Evolutionary conservation across 768 basidiomycete genomes (phyloP).

Genomic region (Collybia sordida): DNA sequence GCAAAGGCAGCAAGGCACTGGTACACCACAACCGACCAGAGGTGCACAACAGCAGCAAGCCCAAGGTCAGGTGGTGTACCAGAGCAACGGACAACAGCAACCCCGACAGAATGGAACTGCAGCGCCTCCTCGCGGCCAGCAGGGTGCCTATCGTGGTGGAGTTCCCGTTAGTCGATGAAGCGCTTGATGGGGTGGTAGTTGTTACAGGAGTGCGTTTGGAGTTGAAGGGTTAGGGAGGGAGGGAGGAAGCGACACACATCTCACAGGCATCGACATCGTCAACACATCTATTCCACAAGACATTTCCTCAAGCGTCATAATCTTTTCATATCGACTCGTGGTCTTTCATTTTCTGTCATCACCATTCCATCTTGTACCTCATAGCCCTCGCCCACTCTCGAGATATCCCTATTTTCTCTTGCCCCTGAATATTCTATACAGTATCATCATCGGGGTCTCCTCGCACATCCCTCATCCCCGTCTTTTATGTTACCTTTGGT

Average conservation of each 20-base stretch:
- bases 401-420: slow-evolving; percentile 2
- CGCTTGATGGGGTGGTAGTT: background rate
- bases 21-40: slow-evolving; percentile 18
- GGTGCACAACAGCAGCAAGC: slow-evolving; percentile 25
- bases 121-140: slow-evolving; percentile 22
- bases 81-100: slow-evolving; percentile 34
- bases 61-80: slow-evolving; percentile 30
- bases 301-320: slow-evolving; percentile 8
- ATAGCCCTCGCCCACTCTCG: background rate
- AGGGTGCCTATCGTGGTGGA: slow-evolving; percentile 35
- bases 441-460: slow-evolving; percentile 12
- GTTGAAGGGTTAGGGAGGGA: slow-evolving; percentile 1
- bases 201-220: background rate
- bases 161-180: slow-evolving; percentile 35
- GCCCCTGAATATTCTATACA: slow-evolving; percentile 11
- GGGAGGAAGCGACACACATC: slow-evolving; percentile 10
- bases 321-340: slow-evolving; percentile 1
- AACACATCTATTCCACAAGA: slow-evolving; percentile 6
- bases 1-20: slow-evolving; percentile 22
- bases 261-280: slow-evolving; percentile 8
- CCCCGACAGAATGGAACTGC: slow-evolving; percentile 21
- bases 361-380: slow-evolving; percentile 16
- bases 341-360: slow-evolving; percentile 8
- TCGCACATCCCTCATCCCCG: background rate
- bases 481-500: slow-evolving; percentile 15